A percentile compares a stretch with the other conserved stretches of the same genome.
These are phyloP conservation scores for Fragosphaeria purpurea DNA, from an alignment of 2,329 filamentous ascomycete species.

Conservation along the genomic window DNA sequence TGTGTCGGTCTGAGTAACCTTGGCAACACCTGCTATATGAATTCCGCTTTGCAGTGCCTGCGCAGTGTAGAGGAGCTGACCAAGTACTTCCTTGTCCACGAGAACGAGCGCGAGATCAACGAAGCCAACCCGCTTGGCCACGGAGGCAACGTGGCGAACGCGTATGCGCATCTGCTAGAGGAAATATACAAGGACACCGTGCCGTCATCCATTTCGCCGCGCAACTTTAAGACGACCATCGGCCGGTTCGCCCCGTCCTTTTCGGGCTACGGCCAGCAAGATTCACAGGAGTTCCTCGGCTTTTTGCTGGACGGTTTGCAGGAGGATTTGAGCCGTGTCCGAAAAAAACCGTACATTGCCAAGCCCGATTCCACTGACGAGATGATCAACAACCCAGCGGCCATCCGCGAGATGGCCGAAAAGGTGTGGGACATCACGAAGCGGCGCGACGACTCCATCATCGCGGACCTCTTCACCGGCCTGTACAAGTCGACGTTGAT, in stretches of 20 bases:
- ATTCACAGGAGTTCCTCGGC: constrained; percentile 93
- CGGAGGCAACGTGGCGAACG: constrained; percentile 73
- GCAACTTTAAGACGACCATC: constrained; percentile 72
- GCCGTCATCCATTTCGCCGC: constrained; percentile 61
- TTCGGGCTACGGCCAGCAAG: constrained; percentile 90
- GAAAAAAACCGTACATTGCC: constrained; percentile 94
- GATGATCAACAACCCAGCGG: constrained; percentile 73
- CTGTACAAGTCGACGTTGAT: constrained; percentile 98
- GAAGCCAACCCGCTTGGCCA: constrained; percentile 75
- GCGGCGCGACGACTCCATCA: constrained; percentile 85
- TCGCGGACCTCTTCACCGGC: constrained; percentile 90
- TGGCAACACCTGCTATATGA: constrained; percentile 99
- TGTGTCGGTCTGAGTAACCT: constrained; percentile 80
- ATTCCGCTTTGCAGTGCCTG: constrained; percentile 90
- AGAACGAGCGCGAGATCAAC: constrained; percentile 75
- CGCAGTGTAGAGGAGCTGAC: constrained; percentile 88
- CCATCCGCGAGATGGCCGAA: constrained; percentile 75
- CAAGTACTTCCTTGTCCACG: constrained; percentile 72
- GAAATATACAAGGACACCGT: constrained; percentile 66
- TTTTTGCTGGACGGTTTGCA: constrained; percentile 91
- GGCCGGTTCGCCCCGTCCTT: constrained; percentile 77
- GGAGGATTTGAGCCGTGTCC: constrained; percentile 87
- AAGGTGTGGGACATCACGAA: constrained; percentile 88
- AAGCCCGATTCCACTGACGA: constrained; percentile 97
- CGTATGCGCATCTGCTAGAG: constrained; percentile 66